Base-by-base conservation (phyloP, 768 basidiomycete species). In the Mycena indigotica region DNA sequence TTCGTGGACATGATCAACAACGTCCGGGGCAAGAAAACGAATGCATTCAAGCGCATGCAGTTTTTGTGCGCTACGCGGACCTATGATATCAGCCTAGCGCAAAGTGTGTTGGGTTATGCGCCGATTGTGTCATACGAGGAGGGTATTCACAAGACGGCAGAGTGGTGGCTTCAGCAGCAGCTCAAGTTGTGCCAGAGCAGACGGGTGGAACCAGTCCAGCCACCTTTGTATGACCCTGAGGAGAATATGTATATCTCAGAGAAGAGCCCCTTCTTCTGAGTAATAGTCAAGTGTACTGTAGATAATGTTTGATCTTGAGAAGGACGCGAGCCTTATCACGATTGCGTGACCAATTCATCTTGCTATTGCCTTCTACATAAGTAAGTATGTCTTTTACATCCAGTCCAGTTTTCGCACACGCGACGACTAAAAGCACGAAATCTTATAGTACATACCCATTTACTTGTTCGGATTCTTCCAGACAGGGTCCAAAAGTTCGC, bases 21-120 rank as follows among this genome's bases (percentile, higher is more conserved):
- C 64, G 25, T 78, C 17, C 56, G 64, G 15, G 78, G 80, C 12
- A 76, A 73, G 60, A 73, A 76, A 61, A 72, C 77, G 4, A 73
- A 75, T 17, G 79, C 77, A 19, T 64, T 69, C 46, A 77, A 72
- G 57, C 69, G 77, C 52, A 73, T 81, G 41, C 65, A 67, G 23
- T 77, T 72, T 54, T 70, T 75, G 48, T 76, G 72, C 38, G 69
- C 73, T 53, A 70, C 74, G 45, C 67, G 80, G 53, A 81, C 75
- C 66, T 81, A 78, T 68, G 79, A 82, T 66, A 78, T 79, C 49
- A 78, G 80, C 60, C 72, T 75, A 65, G 73, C 81, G 16, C 71
- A 79, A 55, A 61, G 77, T 50, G 71, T 83, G 62, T 66, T 84
- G 29, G 82, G 80, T 0, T 84, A 84, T 64, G 77, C 78, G 64